Conservation (phyloP, 2,329 filamentous ascomycete species). For the Orbilia brochopaga region DNA sequence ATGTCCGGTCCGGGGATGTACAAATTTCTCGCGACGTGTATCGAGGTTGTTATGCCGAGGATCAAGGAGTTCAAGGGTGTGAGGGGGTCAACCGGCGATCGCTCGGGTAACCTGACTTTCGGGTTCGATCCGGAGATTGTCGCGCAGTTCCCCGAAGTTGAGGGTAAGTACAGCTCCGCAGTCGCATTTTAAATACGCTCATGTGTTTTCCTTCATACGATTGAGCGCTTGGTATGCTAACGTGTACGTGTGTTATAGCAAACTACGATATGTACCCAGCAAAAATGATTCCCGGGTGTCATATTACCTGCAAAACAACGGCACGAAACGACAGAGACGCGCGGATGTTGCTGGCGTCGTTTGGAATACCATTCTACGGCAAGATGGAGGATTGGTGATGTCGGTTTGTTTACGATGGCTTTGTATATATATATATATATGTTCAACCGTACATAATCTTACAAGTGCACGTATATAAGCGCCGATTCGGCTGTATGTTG, state of each 20-base stretch:
- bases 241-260: constrained; percentile 34
- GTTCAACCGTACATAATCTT: constrained; percentile 4
- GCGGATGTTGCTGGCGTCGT: constrained; percentile 72
- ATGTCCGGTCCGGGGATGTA: constrained; percentile 81
- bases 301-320: constrained; percentile 82
- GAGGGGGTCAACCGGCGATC: constrained; percentile 79
- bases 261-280: constrained; percentile 65
- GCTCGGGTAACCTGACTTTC: constrained; percentile 83
- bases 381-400: constrained; percentile 62
- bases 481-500: too few relatives aligned
- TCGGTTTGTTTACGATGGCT: background rate
- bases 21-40: constrained; percentile 86
- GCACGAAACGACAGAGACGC: constrained; percentile 86
- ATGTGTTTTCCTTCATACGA: too few relatives aligned
- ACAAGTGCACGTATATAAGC: background rate
- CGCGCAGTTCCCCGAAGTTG: constrained; percentile 87
- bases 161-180: constrained; percentile 68
- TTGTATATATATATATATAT: constrained; percentile 42
- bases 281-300: constrained; percentile 82
- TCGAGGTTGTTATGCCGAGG: constrained; percentile 87
- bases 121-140: constrained; percentile 78
- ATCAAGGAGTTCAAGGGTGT: constrained; percentile 95
- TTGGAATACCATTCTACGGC: constrained; percentile 83
- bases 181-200: too few relatives aligned
- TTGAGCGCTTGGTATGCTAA: constrained; percentile 45